Evolutionary conservation across 2,329 filamentous ascomycete genomes (phyloP).

Genomic region (Periconia macrospinosa): DNA sequence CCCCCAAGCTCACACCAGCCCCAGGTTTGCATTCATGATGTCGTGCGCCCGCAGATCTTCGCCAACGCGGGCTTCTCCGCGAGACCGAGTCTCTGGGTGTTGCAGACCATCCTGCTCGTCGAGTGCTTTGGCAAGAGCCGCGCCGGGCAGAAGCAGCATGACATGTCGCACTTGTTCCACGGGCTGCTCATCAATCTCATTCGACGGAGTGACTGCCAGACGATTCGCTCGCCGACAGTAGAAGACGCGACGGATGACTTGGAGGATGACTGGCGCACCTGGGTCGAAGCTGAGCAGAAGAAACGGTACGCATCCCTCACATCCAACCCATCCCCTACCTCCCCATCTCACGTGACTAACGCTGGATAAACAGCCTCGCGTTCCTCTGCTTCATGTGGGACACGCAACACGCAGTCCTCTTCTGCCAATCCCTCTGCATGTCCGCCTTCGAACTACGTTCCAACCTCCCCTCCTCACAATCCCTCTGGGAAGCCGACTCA

Average conservation of each 20-base stretch:
- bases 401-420: conserved; percentile 65
- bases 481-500: conserved; percentile 60
- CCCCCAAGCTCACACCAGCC: neutral
- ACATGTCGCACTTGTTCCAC: conserved; percentile 64
- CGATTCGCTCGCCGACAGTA: conserved; percentile 42
- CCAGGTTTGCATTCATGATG: conserved; percentile 61
- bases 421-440: conserved; percentile 69
- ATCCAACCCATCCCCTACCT: no score
- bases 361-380: conserved; percentile 46
- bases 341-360: neutral
- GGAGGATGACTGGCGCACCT: conserved; percentile 55
- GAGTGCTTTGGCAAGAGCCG: conserved; percentile 67
- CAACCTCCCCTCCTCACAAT: conserved; percentile 57
- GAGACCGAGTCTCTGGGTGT: conserved; percentile 62
- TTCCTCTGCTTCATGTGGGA: conserved; percentile 69
- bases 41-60: conserved; percentile 62
- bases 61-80: conserved; percentile 60
- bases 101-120: conserved; percentile 64
- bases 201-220: conserved; percentile 56
- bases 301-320: conserved; percentile 49
- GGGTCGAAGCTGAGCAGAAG: conserved; percentile 60
- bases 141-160: conserved; percentile 64
- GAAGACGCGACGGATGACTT: conserved; percentile 44
- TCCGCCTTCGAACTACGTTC: conserved; percentile 65
- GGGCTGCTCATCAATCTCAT: conserved; percentile 59